A percentile compares a stretch with the other conserved stretches of the same genome.
phyloP scores from a whole-genome alignment of 1,284 basidiomycete genomes.

The Marasmius tenuissimus region DNA sequence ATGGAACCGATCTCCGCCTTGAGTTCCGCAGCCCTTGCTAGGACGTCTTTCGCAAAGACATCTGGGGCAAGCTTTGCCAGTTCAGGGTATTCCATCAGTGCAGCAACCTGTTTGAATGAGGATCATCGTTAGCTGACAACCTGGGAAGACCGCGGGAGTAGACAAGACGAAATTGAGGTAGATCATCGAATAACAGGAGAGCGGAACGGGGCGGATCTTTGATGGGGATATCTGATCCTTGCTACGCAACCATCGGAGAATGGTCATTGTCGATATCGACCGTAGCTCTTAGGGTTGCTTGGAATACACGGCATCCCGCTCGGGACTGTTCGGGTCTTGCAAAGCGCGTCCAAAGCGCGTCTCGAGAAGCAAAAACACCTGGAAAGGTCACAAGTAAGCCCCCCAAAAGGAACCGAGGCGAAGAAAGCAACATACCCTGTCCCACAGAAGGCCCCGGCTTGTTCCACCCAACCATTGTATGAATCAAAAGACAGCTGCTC shows the following conservation, averaged over 20 bases:
- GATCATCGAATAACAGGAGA: neutral
- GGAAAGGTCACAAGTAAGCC: too few relatives aligned
- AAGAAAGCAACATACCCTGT: neutral
- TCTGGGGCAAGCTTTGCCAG: constrained; percentile 77
- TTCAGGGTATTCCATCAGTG: constrained; percentile 90
- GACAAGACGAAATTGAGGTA: neutral
- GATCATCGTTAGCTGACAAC: constrained; percentile 1
- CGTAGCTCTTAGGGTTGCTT: too few relatives aligned
- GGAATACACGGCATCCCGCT: too few relatives aligned
- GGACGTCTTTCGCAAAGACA: constrained; percentile 85
- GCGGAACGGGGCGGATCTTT: too few relatives aligned
- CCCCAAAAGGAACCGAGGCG: too few relatives aligned
- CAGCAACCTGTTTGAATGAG: constrained; percentile 64
- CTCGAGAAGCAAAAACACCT: too few relatives aligned
- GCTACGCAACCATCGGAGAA: too few relatives aligned
- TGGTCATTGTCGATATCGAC: too few relatives aligned
- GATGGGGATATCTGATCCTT: too few relatives aligned
- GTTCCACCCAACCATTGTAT: neutral
- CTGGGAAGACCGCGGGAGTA: neutral
- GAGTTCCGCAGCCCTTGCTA: constrained; percentile 81
- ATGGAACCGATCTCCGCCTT: constrained; percentile 89
- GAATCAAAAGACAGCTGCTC: constrained; percentile 21
- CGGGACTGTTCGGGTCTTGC: too few relatives aligned
- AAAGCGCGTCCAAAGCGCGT: too few relatives aligned
- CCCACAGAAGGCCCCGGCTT: neutral